phyloP scores from a whole-genome alignment of 208 protist species.

The Wallacemonas rigidus region DNA sequence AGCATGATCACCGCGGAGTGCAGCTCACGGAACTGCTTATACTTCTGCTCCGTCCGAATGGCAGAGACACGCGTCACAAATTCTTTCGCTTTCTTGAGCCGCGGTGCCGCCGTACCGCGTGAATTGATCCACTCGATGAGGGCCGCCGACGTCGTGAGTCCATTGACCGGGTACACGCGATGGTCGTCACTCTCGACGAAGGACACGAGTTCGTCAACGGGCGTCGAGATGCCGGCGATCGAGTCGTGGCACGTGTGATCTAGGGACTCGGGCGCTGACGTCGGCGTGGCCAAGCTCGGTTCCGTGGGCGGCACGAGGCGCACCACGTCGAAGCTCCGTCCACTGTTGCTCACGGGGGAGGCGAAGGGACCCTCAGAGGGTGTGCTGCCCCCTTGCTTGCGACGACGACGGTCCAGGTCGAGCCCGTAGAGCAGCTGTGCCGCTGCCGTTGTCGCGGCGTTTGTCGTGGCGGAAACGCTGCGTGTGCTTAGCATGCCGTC shows the following conservation, averaged over 20 bases:
- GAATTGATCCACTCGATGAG: slow-evolving; percentile 67
- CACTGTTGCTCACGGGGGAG: slow-evolving; percentile 6
- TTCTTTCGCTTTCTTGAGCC: slow-evolving; percentile 33
- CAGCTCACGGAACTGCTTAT: slow-evolving; percentile 49
- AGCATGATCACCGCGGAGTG: slow-evolving; percentile 69
- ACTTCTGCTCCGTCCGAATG: slow-evolving; percentile 56
- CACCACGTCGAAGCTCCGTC: background rate
- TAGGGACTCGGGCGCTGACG: background rate
- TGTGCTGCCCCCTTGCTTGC: background rate
- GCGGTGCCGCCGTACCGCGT: slow-evolving; percentile 38
- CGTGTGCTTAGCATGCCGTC: background rate
- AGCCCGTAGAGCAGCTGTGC: slow-evolving; percentile 33
- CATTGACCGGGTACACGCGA: slow-evolving; percentile 35
- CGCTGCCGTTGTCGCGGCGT: slow-evolving; percentile 12
- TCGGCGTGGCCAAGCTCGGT: background rate
- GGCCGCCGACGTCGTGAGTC: slow-evolving; percentile 37
- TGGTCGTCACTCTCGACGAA: slow-evolving; percentile 25
- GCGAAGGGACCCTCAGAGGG: background rate
- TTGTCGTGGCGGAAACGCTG: slow-evolving; percentile 5
- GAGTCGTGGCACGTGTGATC: slow-evolving; percentile 9
- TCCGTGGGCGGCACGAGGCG: background rate
- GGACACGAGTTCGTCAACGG: slow-evolving; percentile 25
- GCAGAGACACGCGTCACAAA: slow-evolving; percentile 50
- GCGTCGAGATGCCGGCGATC: background rate
- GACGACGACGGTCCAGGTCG: slow-evolving; percentile 7